Percentiles rank a stretch among this genome's conserved stretches.
Conservation (phyloP, 1,284 basidiomycete genomes). For the Puccinia polysora region DNA sequence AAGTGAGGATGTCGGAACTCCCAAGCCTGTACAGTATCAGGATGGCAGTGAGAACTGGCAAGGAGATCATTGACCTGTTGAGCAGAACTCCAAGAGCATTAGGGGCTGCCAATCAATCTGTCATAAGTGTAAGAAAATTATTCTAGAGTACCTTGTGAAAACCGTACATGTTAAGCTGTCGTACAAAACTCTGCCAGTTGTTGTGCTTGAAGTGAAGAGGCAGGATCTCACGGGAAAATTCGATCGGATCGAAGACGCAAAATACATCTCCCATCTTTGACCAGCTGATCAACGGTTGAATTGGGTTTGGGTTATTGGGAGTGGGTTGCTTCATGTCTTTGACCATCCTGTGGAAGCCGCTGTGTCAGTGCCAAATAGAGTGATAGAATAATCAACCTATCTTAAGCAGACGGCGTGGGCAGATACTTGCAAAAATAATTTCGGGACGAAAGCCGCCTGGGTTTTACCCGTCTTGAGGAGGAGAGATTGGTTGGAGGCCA, state of each 20-base stretch:
- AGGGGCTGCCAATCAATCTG: neutral
- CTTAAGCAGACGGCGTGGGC: no score
- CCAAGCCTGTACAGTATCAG: slow-evolving; percentile 74
- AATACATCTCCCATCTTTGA: slow-evolving; percentile 29
- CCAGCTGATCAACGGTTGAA: slow-evolving; percentile 32
- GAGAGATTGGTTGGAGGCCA: slow-evolving; percentile 10
- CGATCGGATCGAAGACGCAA: slow-evolving; percentile 50
- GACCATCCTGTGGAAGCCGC: slow-evolving; percentile 22
- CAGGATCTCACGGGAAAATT: slow-evolving; percentile 51
- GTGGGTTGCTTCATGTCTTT: slow-evolving; percentile 26
- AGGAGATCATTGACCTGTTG: slow-evolving; percentile 15
- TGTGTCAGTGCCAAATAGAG: no score
- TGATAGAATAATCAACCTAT: neutral
- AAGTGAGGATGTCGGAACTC: slow-evolving; percentile 85
- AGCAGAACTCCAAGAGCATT: neutral
- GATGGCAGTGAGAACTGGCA: slow-evolving; percentile 64
- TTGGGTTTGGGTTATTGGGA: slow-evolving; percentile 25
- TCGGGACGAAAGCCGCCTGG: slow-evolving; percentile 38
- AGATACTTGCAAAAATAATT: slow-evolving; percentile 31
- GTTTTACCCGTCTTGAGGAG: slow-evolving; percentile 29
- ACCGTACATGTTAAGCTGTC: slow-evolving; percentile 80
- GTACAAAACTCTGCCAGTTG: slow-evolving; percentile 80
- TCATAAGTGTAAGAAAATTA: neutral
- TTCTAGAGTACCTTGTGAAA: slow-evolving; percentile 50
- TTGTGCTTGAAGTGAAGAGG: slow-evolving; percentile 54